phyloP scores from a whole-genome alignment of 345 rosid species.

The Arabis alpina region DNA sequence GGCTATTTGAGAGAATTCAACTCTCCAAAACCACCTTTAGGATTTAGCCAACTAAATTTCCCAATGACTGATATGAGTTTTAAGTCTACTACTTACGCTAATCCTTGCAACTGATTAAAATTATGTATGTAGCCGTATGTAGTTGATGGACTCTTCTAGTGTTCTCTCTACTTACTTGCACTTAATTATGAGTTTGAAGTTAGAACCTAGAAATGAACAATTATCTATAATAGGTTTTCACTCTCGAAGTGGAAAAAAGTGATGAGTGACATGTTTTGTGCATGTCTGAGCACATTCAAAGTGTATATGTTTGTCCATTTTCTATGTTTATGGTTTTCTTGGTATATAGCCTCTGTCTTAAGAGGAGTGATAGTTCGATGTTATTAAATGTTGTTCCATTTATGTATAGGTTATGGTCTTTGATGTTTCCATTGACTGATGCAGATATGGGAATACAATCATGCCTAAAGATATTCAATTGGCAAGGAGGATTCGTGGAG shows the following conservation, averaged over 20 bases:
- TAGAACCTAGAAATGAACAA: background rate
- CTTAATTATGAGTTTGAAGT: background rate
- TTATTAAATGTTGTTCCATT: background rate
- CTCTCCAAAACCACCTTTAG: background rate
- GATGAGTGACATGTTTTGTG: background rate
- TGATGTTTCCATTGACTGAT: constrained; percentile 26
- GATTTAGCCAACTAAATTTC: constrained; percentile 2
- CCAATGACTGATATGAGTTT: background rate
- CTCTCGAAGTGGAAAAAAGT: background rate
- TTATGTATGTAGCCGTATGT: background rate
- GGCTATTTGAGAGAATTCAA: background rate
- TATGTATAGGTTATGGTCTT: background rate
- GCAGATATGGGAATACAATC: constrained; percentile 88
- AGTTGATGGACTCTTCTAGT: constrained; percentile 2
- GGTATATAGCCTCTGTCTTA: background rate
- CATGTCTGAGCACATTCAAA: background rate
- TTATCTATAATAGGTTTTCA: background rate
- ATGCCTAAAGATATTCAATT: no score
- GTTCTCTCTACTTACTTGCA: constrained; percentile 2
- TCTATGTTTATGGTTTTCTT: background rate
- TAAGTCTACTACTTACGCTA: background rate
- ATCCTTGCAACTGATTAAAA: background rate
- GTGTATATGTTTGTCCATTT: no score
- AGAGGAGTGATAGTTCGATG: background rate
- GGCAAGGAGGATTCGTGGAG: no score